These are phyloP conservation scores for Stemphylium vesicarium DNA, from an alignment of 2,329 filamentous ascomycete species.

Conservation along the genomic window DNA sequence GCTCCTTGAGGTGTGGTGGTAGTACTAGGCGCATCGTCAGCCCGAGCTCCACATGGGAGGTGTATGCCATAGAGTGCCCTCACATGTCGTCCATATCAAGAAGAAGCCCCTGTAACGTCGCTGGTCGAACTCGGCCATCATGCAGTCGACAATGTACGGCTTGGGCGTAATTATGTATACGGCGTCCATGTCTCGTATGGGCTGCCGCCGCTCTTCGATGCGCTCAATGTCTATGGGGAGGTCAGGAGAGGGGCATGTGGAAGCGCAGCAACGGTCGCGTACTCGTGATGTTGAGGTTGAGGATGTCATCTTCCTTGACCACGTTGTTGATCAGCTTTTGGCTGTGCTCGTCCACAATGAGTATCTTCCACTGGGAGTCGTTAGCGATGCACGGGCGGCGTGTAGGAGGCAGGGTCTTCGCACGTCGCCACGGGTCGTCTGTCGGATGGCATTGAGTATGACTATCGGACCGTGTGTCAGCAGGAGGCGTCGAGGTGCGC, in stretches of 20 bases:
- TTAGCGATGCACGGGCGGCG: conserved; percentile 33
- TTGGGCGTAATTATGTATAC: conserved; percentile 89
- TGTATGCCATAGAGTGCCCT: conserved; percentile 1
- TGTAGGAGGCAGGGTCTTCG: conserved; percentile 42
- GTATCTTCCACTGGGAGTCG: conserved; percentile 83
- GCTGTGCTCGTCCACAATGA: conserved; percentile 85
- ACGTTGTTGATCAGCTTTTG: conserved; percentile 89
- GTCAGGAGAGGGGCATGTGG: conserved; percentile 31
- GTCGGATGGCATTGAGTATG: conserved; percentile 75
- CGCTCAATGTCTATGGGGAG: conserved; percentile 80
- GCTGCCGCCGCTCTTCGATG: conserved; percentile 83
- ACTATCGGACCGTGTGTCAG: conserved; percentile 56
- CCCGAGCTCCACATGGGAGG: not conserved
- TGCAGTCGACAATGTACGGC: conserved; percentile 87
- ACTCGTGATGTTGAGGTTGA: conserved; percentile 97
- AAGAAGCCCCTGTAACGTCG: conserved; percentile 79
- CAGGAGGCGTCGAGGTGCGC: not conserved
- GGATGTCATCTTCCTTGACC: conserved; percentile 92
- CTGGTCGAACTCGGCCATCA: conserved; percentile 90
- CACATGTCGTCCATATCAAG: conserved; percentile 82
- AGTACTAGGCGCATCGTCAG: conserved; percentile 58
- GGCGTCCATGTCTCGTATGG: conserved; percentile 90
- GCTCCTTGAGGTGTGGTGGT: conserved; percentile 71
- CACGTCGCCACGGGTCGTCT: conserved; percentile 83
- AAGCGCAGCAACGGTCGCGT: conserved; percentile 45